These are phyloP conservation scores for Apiotrichum laibachii DNA, from an alignment of 1,284 basidiomycete genomes.

Conservation along the genomic window DNA sequence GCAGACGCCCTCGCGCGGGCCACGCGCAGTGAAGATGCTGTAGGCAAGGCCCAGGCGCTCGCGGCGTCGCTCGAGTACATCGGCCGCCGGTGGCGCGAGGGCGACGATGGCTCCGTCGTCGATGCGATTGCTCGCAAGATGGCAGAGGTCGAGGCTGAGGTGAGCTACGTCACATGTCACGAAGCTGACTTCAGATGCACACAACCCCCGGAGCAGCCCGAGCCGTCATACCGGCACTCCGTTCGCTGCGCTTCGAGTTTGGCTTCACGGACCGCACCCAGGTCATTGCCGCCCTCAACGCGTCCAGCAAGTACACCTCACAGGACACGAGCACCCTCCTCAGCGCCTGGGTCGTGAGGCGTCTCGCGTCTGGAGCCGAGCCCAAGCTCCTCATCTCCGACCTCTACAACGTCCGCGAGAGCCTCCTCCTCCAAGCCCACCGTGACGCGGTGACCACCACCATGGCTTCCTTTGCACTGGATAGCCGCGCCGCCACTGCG, in stretches of 20 bases:
- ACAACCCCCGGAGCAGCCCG: conserved; percentile 14
- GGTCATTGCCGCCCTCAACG: conserved; percentile 14
- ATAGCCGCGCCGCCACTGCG: conserved; percentile 5
- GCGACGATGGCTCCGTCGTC: conserved; percentile 16
- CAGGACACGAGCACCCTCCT: neutral
- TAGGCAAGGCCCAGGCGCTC: conserved; percentile 6
- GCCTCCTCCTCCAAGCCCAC: conserved; percentile 5
- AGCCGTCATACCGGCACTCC: conserved; percentile 28
- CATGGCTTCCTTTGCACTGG: conserved; percentile 15
- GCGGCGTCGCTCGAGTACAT: conserved; percentile 41
- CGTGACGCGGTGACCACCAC: conserved; percentile 10
- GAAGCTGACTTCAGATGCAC: conserved; percentile 26
- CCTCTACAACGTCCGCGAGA: conserved; percentile 13
- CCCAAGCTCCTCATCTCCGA: conserved; percentile 19
- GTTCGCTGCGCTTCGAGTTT: conserved; percentile 31
- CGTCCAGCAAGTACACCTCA: neutral
- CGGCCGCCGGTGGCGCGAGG: conserved; percentile 27
- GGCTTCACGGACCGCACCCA: conserved; percentile 33
- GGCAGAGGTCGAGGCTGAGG: conserved; percentile 46
- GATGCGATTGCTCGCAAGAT: conserved; percentile 34
- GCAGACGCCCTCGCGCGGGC: conserved; percentile 31
- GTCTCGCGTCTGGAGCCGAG: conserved; percentile 24
- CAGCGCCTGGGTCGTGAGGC: conserved; percentile 26
- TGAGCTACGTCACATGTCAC: conserved; percentile 15
- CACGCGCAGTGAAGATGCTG: conserved; percentile 5